Percentiles rank a stretch among this genome's conserved stretches.
These are phyloP conservation scores for Thuja plicata DNA, from an alignment of 83 land plant genomes.

Conservation along the genomic window DNA sequence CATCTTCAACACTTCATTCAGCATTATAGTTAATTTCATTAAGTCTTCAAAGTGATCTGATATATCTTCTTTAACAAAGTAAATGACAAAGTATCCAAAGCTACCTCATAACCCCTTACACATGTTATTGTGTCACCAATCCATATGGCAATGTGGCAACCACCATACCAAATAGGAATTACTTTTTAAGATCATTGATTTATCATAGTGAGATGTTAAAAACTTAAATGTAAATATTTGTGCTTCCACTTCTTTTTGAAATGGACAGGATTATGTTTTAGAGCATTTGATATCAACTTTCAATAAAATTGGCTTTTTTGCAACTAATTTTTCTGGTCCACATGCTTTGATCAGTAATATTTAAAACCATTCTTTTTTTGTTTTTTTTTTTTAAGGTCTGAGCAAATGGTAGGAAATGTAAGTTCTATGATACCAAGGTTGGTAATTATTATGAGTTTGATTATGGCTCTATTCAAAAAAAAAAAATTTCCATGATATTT, in stretches of 20 bases:
- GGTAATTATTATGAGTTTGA: neutral
- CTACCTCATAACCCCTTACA: neutral
- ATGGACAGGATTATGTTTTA: neutral
- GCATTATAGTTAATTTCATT: neutral
- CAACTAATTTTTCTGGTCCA: neutral
- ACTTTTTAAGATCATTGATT: neutral
- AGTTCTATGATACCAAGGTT: neutral
- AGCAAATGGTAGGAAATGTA: neutral
- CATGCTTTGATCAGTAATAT: neutral
- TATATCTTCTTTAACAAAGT: neutral
- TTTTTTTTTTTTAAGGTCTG: neutral
- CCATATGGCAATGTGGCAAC: neutral
- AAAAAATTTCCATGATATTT: neutral
- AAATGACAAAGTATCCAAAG: neutral
- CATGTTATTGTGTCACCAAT: neutral
- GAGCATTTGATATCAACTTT: neutral
- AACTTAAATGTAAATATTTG: neutral
- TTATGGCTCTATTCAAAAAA: neutral
- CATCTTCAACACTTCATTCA: neutral
- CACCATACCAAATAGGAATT: neutral
- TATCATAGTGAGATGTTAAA: neutral
- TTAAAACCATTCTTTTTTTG: neutral
- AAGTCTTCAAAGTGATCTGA: neutral
- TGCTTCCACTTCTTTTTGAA: neutral
- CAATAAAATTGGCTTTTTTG: neutral